Evolutionary conservation across 352 stramenopile species (phyloP).

Genomic region (Phytophthora sp.): DNA sequence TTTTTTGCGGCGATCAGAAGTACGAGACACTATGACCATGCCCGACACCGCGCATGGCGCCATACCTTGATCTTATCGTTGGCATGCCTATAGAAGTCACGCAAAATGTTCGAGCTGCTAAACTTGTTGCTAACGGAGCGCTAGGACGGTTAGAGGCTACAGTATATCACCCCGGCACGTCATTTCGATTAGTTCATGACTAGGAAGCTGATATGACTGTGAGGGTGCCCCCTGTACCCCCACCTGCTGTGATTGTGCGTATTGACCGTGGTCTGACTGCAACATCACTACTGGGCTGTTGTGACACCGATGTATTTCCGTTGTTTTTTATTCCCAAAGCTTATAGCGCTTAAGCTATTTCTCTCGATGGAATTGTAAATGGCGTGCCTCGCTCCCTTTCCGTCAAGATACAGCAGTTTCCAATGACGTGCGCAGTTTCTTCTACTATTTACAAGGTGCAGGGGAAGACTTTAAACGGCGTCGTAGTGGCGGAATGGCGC

Average conservation of each 20-base stretch:
- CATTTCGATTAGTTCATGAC: constrained; percentile 3
- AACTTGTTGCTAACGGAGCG: constrained; percentile 12
- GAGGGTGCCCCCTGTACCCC: background rate
- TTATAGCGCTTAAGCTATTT: background rate
- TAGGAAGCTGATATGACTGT: background rate
- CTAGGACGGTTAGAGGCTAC: constrained; percentile 1
- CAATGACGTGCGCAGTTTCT: constrained; percentile 12
- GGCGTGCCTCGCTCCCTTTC: background rate
- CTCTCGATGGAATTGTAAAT: background rate
- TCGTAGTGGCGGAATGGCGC: constrained; percentile 12
- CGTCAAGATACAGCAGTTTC: constrained; percentile 12
- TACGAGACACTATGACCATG: background rate
- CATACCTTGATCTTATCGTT: constrained; percentile 12
- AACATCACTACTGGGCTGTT: background rate
- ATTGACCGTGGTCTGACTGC: background rate
- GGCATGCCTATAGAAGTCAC: constrained; percentile 12
- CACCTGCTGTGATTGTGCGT: background rate
- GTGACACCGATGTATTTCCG: constrained; percentile 6
- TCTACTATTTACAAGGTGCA: constrained; percentile 22
- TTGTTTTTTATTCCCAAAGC: constrained; percentile 7
- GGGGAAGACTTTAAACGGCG: constrained; percentile 6
- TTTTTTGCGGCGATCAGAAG: background rate
- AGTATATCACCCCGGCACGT: background rate
- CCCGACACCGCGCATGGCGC: background rate
- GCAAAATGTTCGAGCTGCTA: constrained; percentile 7